Conservation (phyloP, 768 basidiomycete genomes). For the Dentipellis fragilis region DNA sequence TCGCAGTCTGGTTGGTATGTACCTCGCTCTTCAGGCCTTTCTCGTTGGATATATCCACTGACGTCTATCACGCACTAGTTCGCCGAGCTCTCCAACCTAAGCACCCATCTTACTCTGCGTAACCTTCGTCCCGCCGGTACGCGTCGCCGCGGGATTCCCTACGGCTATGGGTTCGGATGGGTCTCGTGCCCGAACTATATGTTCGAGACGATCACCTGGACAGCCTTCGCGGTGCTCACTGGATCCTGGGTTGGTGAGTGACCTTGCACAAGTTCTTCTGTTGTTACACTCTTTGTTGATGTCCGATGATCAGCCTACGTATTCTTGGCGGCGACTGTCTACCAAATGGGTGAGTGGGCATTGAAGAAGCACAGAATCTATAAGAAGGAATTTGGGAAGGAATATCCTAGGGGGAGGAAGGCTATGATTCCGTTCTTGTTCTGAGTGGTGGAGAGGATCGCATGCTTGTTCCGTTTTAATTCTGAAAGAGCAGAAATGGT, state of each 20-base stretch:
- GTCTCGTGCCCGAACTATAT: slow-evolving; percentile 92
- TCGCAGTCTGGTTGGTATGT: slow-evolving; percentile 70
- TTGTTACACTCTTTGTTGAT: not conserved
- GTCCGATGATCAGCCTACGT: slow-evolving; percentile 35
- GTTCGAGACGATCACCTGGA: slow-evolving; percentile 80
- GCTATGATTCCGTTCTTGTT: slow-evolving; percentile 73
- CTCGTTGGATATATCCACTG: not conserved
- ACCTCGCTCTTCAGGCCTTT: not conserved
- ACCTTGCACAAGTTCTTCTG: not conserved
- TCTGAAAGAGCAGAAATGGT: too few species aligned
- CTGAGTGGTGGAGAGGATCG: slow-evolving; percentile 10
- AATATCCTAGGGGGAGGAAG: slow-evolving; percentile 67
- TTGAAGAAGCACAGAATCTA: slow-evolving; percentile 83
- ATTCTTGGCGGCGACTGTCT: slow-evolving; percentile 53
- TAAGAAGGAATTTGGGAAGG: slow-evolving; percentile 87
- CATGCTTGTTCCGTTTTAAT: too few species aligned
- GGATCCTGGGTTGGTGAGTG: slow-evolving; percentile 61
- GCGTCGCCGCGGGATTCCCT: slow-evolving; percentile 73
- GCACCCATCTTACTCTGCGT: slow-evolving; percentile 75
- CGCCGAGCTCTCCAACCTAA: slow-evolving; percentile 76
- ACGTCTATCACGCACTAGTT: slow-evolving; percentile 37
- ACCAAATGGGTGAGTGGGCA: slow-evolving; percentile 82
- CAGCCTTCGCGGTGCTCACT: slow-evolving; percentile 63
- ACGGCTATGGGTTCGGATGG: slow-evolving; percentile 86
- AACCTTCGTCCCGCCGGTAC: slow-evolving; percentile 75